These are phyloP conservation scores for Phragmites australis DNA, from an alignment of 176 grass and related monocot genomes.

Conservation along the genomic window DNA sequence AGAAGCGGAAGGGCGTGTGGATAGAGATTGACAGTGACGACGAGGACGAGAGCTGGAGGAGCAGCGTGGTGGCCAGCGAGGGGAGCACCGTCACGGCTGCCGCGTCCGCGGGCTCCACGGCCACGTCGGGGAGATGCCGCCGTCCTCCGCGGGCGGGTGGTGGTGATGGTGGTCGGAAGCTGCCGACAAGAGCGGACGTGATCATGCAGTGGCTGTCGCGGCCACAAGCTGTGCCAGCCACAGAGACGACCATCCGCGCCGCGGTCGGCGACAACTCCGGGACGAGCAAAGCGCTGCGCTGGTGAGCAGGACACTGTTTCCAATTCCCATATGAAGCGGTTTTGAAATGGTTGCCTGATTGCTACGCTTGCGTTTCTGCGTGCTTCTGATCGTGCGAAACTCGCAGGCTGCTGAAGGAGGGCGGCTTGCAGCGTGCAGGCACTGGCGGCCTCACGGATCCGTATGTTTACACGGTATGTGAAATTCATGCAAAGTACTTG, in stretches of 20 bases:
- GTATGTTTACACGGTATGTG: conserved; percentile 53
- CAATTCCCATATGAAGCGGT: background rate
- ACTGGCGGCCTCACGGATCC: conserved; percentile 40
- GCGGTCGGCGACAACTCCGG: conserved; percentile 40
- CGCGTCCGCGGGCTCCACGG: conserved; percentile 46
- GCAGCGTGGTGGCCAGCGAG: conserved; percentile 46
- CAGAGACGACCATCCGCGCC: conserved; percentile 50
- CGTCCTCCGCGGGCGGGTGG: background rate
- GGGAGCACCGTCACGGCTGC: conserved; percentile 44
- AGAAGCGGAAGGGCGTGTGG: conserved; percentile 57
- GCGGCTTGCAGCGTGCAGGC: conserved; percentile 37
- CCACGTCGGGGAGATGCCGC: conserved; percentile 39
- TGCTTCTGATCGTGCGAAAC: conserved; percentile 9
- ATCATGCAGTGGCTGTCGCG: conserved; percentile 48
- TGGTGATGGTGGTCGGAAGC: background rate
- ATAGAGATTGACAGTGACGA: conserved; percentile 32
- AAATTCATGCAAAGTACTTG: conserved; percentile 1
- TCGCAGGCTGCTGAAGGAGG: conserved; percentile 40
- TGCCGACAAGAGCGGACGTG: background rate
- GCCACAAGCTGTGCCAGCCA: conserved; percentile 21
- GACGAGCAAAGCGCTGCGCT: conserved; percentile 56
- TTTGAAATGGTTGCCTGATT: conserved; percentile 6
- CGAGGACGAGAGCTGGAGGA: conserved; percentile 26
- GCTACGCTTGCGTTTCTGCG: background rate
- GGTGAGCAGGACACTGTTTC: conserved; percentile 12